Evolutionary conservation across 139 green algal genomes (phyloP), one percentile per base, ranked within the genome.

Genomic region (Desmodesmus armatus): DNA sequence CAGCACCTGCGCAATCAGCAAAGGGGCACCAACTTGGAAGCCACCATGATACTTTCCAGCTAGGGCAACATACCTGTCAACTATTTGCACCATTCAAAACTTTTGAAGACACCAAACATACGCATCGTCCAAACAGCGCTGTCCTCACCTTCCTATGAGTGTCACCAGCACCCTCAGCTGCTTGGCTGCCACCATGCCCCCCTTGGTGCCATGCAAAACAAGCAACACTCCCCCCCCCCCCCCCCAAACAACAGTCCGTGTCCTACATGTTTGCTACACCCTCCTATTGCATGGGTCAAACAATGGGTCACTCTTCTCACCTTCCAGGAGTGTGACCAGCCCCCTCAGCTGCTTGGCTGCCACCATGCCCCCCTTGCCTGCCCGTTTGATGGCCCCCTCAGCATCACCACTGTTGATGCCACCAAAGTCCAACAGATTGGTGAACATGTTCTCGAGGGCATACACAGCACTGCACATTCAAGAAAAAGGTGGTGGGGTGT

Each of bases 381-480:
- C 93, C 0, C 95, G 86, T 21, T 79, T 62, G 19, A 97, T 73
- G 5, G 89, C 94, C 0, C 84, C 58, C 41, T 84, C 85, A 17
- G 91, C 90, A 47, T 91, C 87, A 6, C 65, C 73, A 2, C 90
- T 97, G 49, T 89, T 84, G 17, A 96, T 93, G 53, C 93, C 93
- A 0, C 95, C 95, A 91, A 96, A 97, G 78, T 98, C 94, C 9
- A 98, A 74, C 9, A 71, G 2, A 67, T 87, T 31, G 88, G 89
- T 49, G 83, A 91, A 53, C 37, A 72, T 19, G 15, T 82, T 72
- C 11, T 97, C 88, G 1, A 87, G 67, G 74, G 95, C 91, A 29
- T 96, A 80, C 17, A 78, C 58, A n/a, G 94, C 92, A 15, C 86
- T 93, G 84, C 7, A 33, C 19, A 4, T 62, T 2, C 0, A 35